These are phyloP conservation scores for Lotus japonicus DNA, from an alignment of 306 rosid genomes.

Conservation along the genomic window DNA sequence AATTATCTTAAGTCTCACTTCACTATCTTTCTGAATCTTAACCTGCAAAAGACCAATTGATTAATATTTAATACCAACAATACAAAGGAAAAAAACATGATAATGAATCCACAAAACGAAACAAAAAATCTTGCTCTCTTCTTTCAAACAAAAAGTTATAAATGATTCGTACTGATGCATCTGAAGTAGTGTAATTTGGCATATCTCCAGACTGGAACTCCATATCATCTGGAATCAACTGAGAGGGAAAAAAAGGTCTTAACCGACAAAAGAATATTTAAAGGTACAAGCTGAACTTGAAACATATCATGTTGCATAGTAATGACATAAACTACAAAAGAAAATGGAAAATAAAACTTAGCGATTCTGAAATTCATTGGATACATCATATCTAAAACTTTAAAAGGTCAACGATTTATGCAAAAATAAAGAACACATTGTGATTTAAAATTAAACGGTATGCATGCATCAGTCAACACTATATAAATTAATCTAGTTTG, in stretches of 20 bases:
- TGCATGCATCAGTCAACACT: background rate
- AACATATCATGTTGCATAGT: no score
- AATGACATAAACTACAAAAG: background rate
- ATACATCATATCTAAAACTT: background rate
- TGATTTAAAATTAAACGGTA: background rate
- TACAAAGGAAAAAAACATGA: background rate
- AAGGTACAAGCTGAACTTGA: background rate
- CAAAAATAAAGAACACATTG: background rate
- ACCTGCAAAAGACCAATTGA: conserved; percentile 48
- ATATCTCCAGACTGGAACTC: conserved; percentile 94
- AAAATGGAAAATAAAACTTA: background rate
- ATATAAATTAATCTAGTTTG: background rate
- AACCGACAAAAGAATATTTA: background rate
- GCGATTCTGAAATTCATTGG: background rate
- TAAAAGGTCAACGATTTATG: background rate
- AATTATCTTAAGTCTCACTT: conserved; percentile 91
- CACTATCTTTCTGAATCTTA: conserved; percentile 95
- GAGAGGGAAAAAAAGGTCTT: background rate
- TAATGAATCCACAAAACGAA: background rate
- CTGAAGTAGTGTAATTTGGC: conserved; percentile 95
- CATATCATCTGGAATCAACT: conserved; percentile 99
- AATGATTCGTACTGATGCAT: conserved; percentile 68
- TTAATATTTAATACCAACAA: conserved; percentile 24
- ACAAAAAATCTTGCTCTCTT: background rate
- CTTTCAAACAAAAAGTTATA: background rate